These are phyloP conservation scores for Boletus sp. DNA, from an alignment of 1,284 basidiomycete species.

Conservation along the genomic window DNA sequence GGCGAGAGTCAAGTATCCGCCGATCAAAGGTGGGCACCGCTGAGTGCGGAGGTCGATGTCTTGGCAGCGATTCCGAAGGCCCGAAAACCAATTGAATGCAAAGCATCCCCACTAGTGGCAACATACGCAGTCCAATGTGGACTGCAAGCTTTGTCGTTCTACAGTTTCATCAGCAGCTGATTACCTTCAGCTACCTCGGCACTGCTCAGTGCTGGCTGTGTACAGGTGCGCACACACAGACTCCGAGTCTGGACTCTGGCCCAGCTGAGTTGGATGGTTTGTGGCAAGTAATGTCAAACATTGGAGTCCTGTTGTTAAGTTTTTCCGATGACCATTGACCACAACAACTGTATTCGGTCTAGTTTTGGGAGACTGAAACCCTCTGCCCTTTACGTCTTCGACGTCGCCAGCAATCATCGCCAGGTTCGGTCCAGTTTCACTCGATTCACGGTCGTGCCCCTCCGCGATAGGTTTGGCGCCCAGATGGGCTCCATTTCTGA, in stretches of 20 bases:
- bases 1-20: background rate
- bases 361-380: too few relatives aligned
- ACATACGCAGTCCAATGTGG: background rate
- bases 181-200: background rate
- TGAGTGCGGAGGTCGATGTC: background rate
- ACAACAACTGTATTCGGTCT: too few relatives aligned
- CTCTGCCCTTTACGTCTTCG: too few relatives aligned
- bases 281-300: background rate
- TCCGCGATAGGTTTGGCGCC: too few relatives aligned
- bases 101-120: background rate
- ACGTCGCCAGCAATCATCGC: too few relatives aligned
- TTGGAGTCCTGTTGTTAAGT: too few relatives aligned
- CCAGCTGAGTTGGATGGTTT: background rate
- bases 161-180: background rate
- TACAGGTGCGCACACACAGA: background rate
- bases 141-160: background rate
- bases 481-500: too few relatives aligned
- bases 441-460: too few relatives aligned
- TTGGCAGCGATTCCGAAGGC: background rate
- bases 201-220: background rate
- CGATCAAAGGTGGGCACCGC: background rate
- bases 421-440: too few relatives aligned
- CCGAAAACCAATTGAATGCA: background rate
- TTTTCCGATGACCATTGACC: too few relatives aligned
- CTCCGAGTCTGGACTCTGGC: background rate